These are phyloP conservation scores for Passalora sequoiae DNA, from an alignment of 2,329 filamentous ascomycete species.

Conservation along the genomic window DNA sequence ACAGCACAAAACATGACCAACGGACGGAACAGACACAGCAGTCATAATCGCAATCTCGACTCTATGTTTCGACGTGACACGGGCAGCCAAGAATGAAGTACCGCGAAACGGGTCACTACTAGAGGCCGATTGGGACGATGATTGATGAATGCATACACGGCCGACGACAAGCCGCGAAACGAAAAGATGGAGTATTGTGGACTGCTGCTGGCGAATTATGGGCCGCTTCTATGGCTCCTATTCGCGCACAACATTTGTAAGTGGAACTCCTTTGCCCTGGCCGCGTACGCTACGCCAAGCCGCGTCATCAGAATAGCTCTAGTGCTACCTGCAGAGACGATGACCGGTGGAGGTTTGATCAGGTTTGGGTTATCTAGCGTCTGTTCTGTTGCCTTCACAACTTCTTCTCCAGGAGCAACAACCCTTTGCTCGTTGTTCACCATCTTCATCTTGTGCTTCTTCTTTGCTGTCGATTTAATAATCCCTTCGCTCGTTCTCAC, in stretches of 20 bases:
- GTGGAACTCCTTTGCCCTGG: not conserved
- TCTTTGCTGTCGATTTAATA: not conserved
- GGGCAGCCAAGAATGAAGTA: too few relatives aligned
- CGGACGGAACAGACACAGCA: not conserved
- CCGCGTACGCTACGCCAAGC: conserved; percentile 2
- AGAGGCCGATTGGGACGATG: not conserved
- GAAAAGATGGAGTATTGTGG: not conserved
- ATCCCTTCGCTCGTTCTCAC: conserved; percentile 1
- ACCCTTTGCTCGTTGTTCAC: not conserved
- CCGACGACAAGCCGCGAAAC: not conserved
- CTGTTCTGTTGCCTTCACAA: not conserved
- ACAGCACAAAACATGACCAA: not conserved
- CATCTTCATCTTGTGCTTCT: not conserved
- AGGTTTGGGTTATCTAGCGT: not conserved
- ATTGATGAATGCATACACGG: not conserved
- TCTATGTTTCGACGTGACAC: too few relatives aligned
- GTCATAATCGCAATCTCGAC: not conserved
- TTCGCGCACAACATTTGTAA: too few relatives aligned
- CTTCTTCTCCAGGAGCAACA: not conserved
- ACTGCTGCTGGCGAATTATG: too few relatives aligned
- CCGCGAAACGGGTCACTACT: too few relatives aligned
- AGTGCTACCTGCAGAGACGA: not conserved
- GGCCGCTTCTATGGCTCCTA: not conserved
- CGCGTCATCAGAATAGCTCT: not conserved
- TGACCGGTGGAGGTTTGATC: not conserved